Percentiles rank a stretch among this genome's conserved stretches.
Conservation (phyloP, 2,329 filamentous ascomycete species). For the Diatrype stigma region DNA sequence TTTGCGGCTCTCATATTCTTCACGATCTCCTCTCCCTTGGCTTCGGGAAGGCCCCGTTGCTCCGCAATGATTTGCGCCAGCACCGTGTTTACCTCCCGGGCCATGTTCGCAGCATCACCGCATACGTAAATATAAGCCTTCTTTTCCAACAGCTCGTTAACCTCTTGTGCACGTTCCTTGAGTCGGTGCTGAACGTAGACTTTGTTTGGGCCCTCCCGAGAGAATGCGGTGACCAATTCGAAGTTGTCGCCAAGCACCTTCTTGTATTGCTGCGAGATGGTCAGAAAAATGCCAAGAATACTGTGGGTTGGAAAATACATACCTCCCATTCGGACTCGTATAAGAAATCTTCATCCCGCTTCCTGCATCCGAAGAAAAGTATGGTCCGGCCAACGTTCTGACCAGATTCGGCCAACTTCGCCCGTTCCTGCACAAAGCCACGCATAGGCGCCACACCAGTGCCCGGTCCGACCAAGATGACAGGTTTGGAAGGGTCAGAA, state of each 20-base stretch:
- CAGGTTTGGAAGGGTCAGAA: constrained; percentile 86
- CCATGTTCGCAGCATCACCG: constrained; percentile 96
- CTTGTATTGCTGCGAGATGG: constrained; percentile 65
- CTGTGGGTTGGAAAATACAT: constrained; percentile 39
- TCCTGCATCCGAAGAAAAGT: constrained; percentile 94
- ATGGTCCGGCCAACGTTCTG: constrained; percentile 81
- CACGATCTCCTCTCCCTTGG: constrained; percentile 92
- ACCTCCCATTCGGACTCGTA: constrained; percentile 92
- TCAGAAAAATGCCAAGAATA: constrained; percentile 17
- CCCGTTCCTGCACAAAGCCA: constrained; percentile 90
- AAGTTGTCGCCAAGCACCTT: constrained; percentile 82
- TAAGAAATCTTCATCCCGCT: constrained; percentile 81
- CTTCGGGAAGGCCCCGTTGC: constrained; percentile 73
- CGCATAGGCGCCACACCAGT: constrained; percentile 97
- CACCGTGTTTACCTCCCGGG: constrained; percentile 84
- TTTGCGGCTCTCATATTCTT: constrained; percentile 94
- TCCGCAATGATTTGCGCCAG: constrained; percentile 82
- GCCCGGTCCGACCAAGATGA: constrained; percentile 95
- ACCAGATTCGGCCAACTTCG: constrained; percentile 74
- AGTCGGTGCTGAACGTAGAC: constrained; percentile 96
- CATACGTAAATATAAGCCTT: constrained; percentile 98
- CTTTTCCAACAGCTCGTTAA: constrained; percentile 81
- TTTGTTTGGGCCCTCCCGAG: constrained; percentile 80
- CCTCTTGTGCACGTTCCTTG: constrained; percentile 74
- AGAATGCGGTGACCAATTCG: constrained; percentile 89